Conservation (phyloP, 768 basidiomycete genomes). For the Mycena alexandri region DNA sequence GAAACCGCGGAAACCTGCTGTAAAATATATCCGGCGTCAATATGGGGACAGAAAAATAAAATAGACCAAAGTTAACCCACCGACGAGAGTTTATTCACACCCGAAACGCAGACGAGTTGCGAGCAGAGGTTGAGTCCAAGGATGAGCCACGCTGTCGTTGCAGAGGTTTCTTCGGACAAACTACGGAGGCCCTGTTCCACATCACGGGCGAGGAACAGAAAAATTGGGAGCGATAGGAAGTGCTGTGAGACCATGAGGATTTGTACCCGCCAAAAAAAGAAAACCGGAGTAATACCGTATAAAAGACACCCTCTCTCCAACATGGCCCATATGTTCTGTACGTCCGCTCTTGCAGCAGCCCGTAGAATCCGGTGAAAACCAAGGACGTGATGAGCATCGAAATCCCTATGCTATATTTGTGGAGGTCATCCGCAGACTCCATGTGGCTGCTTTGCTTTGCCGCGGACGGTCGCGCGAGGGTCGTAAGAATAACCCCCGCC, state of each 20-base stretch:
- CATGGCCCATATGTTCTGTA: slow-evolving; percentile 80
- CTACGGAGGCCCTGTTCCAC: slow-evolving; percentile 67
- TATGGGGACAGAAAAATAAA: neutral
- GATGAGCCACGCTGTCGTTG: slow-evolving; percentile 64
- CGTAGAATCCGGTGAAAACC: slow-evolving; percentile 75
- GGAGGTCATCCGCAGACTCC: slow-evolving; percentile 49
- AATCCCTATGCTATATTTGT: slow-evolving; percentile 73
- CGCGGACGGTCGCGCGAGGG: slow-evolving; percentile 68
- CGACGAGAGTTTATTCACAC: slow-evolving; percentile 85
- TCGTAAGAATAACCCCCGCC: slow-evolving; percentile 77
- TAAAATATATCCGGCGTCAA: neutral
- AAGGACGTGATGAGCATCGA: slow-evolving; percentile 75
- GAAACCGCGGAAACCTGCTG: slow-evolving; percentile 84
- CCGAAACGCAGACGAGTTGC: slow-evolving; percentile 85
- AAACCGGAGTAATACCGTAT: slow-evolving; percentile 65
- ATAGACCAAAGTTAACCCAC: slow-evolving; percentile 56
- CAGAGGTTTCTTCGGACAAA: slow-evolving; percentile 53
- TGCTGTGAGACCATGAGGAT: slow-evolving; percentile 61
- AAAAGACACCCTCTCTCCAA: slow-evolving; percentile 90
- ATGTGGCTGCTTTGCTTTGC: slow-evolving; percentile 27
- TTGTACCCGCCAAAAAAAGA: neutral
- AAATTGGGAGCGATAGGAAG: slow-evolving; percentile 81
- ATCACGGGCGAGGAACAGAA: slow-evolving; percentile 70
- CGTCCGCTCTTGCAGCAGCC: slow-evolving; percentile 82
- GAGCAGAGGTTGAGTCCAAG: slow-evolving; percentile 75